phyloP scores from a whole-genome alignment of 441 rosid species.

The Isatis lusitanica region DNA sequence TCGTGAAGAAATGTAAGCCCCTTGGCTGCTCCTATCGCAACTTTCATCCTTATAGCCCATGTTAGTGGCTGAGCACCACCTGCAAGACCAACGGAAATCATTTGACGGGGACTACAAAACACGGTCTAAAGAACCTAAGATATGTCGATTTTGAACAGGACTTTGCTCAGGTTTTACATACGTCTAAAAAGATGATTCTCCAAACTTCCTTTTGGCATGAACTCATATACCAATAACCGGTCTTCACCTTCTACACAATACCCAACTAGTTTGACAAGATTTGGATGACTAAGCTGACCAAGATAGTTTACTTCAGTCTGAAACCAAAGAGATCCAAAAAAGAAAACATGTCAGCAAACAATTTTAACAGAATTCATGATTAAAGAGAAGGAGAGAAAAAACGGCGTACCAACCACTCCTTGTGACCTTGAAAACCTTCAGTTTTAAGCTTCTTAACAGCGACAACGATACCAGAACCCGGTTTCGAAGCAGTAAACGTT shows the following conservation, averaged over 20 bases:
- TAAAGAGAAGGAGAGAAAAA: neutral
- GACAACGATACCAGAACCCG: conserved; percentile 63
- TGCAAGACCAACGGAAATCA: conserved; percentile 32
- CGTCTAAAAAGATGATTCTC: conserved; percentile 69
- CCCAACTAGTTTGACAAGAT: conserved; percentile 60
- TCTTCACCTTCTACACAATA: conserved; percentile 58
- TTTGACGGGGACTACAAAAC: neutral
- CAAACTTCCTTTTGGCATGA: conserved; percentile 69
- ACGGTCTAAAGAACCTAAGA: neutral
- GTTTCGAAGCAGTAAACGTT: conserved; percentile 44
- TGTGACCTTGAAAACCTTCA: conserved; percentile 67
- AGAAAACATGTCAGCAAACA: conserved; percentile 18
- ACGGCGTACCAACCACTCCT: conserved; percentile 59
- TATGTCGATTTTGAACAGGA: neutral
- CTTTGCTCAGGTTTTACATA: conserved; percentile 35
- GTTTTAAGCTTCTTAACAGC: conserved; percentile 69
- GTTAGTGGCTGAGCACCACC: conserved; percentile 82
- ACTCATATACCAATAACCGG: conserved; percentile 61
- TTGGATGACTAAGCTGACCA: conserved; percentile 62
- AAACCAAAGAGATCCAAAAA: conserved; percentile 14
- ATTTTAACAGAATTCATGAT: neutral
- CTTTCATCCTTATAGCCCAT: conserved; percentile 73
- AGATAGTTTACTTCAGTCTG: conserved; percentile 70
- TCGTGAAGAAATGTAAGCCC: conserved; percentile 66
- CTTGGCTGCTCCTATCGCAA: conserved; percentile 62